Percentiles rank a stretch among this genome's conserved stretches.
These are phyloP conservation scores for Grigorovia humatica DNA, from an alignment of 805 yeast species.

Conservation along the genomic window DNA sequence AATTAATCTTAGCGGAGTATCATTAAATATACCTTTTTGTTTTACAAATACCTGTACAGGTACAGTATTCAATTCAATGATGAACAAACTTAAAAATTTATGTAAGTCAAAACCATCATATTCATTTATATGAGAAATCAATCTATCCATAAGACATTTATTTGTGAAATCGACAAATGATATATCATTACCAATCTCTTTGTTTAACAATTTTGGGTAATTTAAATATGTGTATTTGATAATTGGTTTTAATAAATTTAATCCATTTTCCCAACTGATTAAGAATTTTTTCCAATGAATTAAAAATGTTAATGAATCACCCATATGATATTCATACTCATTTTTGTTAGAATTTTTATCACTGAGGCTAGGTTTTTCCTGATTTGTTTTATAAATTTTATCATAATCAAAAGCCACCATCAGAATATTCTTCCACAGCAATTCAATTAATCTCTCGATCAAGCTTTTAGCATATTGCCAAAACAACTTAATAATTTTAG, in stretches of 20 bases:
- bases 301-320: background rate
- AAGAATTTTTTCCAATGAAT: background rate
- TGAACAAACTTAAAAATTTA: background rate
- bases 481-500: background rate
- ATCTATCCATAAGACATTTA: background rate
- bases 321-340: background rate
- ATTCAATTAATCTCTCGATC: background rate
- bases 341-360: too few species aligned
- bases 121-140: background rate
- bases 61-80: background rate
- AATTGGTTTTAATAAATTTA: conserved; percentile 3
- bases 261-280: background rate
- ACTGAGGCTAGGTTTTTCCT: background rate
- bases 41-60: background rate
- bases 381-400: too few species aligned
- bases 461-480: background rate
- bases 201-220: conserved; percentile 6
- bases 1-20: background rate
- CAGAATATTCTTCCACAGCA: background rate
- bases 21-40: background rate
- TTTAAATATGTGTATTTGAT: conserved; percentile 7
- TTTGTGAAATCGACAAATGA: conserved; percentile 4
- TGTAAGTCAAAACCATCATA: background rate
- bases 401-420: background rate
- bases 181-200: conserved; percentile 2